Evolutionary conservation across 176 grass and related monocot genomes (phyloP).

Genomic region (Rhynchospora tenuis): DNA sequence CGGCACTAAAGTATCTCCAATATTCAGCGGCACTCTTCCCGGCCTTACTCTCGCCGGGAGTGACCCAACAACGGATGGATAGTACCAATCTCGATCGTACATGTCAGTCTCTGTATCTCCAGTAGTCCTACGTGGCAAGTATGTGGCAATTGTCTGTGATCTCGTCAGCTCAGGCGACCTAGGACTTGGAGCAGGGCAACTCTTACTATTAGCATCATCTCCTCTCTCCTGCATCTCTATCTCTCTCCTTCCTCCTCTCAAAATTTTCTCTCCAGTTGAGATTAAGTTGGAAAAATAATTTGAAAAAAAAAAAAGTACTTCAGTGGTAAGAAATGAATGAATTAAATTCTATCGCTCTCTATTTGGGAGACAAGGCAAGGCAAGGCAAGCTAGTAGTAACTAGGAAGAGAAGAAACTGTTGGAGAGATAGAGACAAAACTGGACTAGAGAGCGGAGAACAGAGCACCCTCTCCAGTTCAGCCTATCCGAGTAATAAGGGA

Average conservation of each 20-base stretch:
- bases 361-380: neutral
- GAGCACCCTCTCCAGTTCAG: conserved; percentile 16
- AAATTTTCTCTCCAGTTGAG: neutral
- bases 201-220: neutral
- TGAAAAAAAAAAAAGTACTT: neutral
- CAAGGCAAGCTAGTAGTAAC: neutral
- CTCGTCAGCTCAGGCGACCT: conserved; percentile 16
- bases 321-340: neutral
- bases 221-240: conserved; percentile 16
- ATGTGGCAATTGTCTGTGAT: conserved; percentile 50
- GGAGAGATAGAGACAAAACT: conserved; percentile 12
- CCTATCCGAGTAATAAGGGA: neutral
- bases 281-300: neutral
- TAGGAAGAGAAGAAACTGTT: neutral
- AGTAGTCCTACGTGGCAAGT: conserved; percentile 11
- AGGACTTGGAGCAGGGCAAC: neutral
- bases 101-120: conserved; percentile 21
- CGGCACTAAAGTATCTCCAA: conserved; percentile 4
- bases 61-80: conserved; percentile 72
- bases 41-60: conserved; percentile 41
- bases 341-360: neutral
- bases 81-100: conserved; percentile 81
- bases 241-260: neutral
- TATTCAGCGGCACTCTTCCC: conserved; percentile 6
- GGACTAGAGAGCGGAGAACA: neutral